Percentiles rank a stretch among this genome's conserved stretches.
These are phyloP conservation scores for Zangia roseola DNA, from an alignment of 768 basidiomycete species.

Conservation along the genomic window DNA sequence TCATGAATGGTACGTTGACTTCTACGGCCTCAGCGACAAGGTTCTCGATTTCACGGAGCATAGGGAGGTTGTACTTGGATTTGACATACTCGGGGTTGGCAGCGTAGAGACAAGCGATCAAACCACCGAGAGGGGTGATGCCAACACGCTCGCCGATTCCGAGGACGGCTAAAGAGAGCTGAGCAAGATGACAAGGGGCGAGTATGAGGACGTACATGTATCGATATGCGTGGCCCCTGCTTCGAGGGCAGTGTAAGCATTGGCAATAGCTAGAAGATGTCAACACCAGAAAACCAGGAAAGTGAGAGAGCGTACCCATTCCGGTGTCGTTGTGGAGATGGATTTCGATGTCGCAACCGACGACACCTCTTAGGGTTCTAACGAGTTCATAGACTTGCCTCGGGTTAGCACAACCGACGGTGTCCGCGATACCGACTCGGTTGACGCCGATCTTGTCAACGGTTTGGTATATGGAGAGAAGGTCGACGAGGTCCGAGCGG, in stretches of 20 bases:
- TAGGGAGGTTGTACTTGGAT: constrained; percentile 95
- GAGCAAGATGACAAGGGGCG: not conserved
- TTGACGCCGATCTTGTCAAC: constrained; percentile 99
- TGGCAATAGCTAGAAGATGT: constrained; percentile 76
- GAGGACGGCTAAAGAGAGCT: constrained; percentile 65
- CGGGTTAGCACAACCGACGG: constrained; percentile 98
- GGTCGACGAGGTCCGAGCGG: constrained; percentile 98
- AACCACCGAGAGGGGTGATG: constrained; percentile 96
- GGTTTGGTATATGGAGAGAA: constrained; percentile 97
- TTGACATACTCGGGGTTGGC: constrained; percentile 99
- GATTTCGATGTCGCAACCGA: constrained; percentile 95
- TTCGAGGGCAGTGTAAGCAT: constrained; percentile 96
- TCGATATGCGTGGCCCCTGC: constrained; percentile 99
- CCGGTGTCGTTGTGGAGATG: constrained; percentile 99
- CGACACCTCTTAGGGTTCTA: constrained; percentile 92
- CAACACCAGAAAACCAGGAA: constrained; percentile 1
- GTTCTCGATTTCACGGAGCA: constrained; percentile 99
- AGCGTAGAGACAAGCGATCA: constrained; percentile 94
- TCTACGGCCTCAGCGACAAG: constrained; percentile 98
- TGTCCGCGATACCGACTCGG: constrained; percentile 98
- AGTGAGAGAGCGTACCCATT: constrained; percentile 58
- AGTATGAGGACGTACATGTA: constrained; percentile 65
- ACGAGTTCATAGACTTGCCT: constrained; percentile 98
- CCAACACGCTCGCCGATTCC: constrained; percentile 99
- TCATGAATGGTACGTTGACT: constrained; percentile 96